Evolutionary conservation across 768 basidiomycete genomes (phyloP).

Genomic region (Pholiota molesta): DNA sequence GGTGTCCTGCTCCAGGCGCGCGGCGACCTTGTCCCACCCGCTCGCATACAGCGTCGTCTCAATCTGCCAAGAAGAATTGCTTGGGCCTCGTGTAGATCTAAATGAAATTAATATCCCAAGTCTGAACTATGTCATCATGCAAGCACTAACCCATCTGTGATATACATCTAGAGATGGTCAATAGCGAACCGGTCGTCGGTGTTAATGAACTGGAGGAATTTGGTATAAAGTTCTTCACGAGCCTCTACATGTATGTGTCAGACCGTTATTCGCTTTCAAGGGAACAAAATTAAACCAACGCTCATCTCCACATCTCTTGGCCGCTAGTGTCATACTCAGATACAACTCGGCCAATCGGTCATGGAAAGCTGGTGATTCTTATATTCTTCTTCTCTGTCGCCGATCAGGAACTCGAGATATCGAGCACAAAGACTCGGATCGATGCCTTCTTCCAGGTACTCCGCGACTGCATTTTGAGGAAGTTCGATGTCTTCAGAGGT

Average conservation of each 20-base stretch:
- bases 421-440: constrained; percentile 69
- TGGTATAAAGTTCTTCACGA: constrained; percentile 58
- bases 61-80: constrained; percentile 90
- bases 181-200: constrained; percentile 69
- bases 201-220: constrained; percentile 78
- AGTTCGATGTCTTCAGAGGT: constrained; percentile 94
- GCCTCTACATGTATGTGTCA: constrained; percentile 38
- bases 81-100: constrained; percentile 88
- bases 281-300: constrained; percentile 39
- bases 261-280: neutral
- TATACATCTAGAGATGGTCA: constrained; percentile 82
- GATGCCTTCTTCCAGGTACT: constrained; percentile 77
- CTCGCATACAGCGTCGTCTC: too few relatives aligned
- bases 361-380: constrained; percentile 70
- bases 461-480: constrained; percentile 73
- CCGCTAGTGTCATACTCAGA: constrained; percentile 63
- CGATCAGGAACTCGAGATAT: constrained; percentile 86
- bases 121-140: neutral
- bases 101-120: neutral
- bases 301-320: constrained; percentile 61
- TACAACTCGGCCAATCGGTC: constrained; percentile 91
- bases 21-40: too few relatives aligned
- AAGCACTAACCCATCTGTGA: constrained; percentile 69
- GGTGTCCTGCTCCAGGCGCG: too few relatives aligned
- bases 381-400: constrained; percentile 73